A percentile compares a stretch with the other conserved stretches of the same genome.
Conservation (phyloP, 208 protist genomes). For the Phytomonas sp. region DNA sequence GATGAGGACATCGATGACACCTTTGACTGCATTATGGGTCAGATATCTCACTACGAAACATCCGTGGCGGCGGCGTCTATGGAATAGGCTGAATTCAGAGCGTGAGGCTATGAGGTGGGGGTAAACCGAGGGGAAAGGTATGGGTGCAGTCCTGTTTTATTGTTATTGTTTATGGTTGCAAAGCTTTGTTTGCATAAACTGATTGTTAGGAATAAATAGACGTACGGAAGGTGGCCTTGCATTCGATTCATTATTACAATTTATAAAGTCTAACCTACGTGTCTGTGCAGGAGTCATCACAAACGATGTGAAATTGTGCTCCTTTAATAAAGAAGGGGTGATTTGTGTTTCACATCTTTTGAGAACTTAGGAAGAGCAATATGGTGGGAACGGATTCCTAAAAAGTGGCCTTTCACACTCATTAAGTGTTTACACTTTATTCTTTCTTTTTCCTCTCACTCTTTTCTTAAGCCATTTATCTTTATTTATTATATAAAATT, state of each 20-base stretch:
- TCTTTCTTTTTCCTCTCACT: slow-evolving; percentile 10
- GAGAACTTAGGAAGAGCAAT: background rate
- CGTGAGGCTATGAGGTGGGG: background rate
- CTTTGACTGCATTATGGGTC: slow-evolving; percentile 80
- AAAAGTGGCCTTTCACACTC: background rate
- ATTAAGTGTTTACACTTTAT: background rate
- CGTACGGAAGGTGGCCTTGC: background rate
- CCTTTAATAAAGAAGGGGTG: background rate
- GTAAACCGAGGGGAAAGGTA: background rate
- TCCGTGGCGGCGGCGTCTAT: slow-evolving; percentile 28
- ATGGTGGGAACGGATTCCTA: background rate
- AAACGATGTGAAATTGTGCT: background rate
- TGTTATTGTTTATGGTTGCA: slow-evolving; percentile 12
- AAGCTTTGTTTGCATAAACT: background rate
- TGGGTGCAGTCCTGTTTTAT: slow-evolving; percentile 6
- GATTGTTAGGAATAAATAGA: background rate
- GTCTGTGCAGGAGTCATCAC: background rate
- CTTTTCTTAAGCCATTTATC: slow-evolving; percentile 2
- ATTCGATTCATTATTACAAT: background rate
- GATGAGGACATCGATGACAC: slow-evolving; percentile 90
- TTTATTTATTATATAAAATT: slow-evolving; percentile 6
- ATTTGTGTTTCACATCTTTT: background rate
- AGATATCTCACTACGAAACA: slow-evolving; percentile 53
- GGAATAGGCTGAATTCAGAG: background rate
- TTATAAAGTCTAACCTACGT: background rate